Evolutionary conservation across 2,329 filamentous ascomycete species (phyloP), one percentile per base, ranked within the genome.

Genomic region (Coniochaeta prunicola): DNA sequence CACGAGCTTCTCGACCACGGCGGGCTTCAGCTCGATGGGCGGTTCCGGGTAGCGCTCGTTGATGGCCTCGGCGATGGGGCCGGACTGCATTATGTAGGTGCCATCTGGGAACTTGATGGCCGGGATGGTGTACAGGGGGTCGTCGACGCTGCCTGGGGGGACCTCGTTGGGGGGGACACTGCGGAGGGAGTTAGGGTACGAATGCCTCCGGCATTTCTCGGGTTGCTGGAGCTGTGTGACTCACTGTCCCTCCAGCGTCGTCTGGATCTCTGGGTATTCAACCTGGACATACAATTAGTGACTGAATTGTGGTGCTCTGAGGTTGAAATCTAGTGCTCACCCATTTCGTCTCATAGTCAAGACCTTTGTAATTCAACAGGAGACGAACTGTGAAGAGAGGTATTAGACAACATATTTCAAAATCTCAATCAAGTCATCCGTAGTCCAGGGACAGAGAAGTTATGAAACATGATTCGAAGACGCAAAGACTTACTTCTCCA

Each of bases 271-370:
- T 0, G 86, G 87, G 63, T 88, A 90, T 66, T 89, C 85, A 17
- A 85, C 57, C 76, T 79, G 59, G 34, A 53, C 10, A 50, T 56
- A 48, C 24, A 30, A n/a, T 53, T 36, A 4, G 12, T 30, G 4
- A 26, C 24, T 24, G 17, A 12, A 5, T 2, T 17, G 3, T 54
- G 2, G 34, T 19, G 50, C 21, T 7, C 12, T 17, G 9, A 12
- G 45, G 5, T 21, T 21, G 24, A 12, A 13, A 7, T 33, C 10
- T 21, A 24, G 4, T 15, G 7, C 63, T 58, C 64, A 77, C 71
- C 85, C 86, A 90, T 77, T 86, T 76, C 0, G 87, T 90, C 67
- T 80, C 79, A 73, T 90, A 91, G 53, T 84, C 77, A 15, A 90
- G 69, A 1, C 76, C 76, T 69, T 91, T 91, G 73, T 80, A 89